A percentile compares a stretch with the other conserved stretches of the same genome.
phyloP scores from a whole-genome alignment of 495 filamentous ascomycete genomes.

The Neurospora pannonica region DNA sequence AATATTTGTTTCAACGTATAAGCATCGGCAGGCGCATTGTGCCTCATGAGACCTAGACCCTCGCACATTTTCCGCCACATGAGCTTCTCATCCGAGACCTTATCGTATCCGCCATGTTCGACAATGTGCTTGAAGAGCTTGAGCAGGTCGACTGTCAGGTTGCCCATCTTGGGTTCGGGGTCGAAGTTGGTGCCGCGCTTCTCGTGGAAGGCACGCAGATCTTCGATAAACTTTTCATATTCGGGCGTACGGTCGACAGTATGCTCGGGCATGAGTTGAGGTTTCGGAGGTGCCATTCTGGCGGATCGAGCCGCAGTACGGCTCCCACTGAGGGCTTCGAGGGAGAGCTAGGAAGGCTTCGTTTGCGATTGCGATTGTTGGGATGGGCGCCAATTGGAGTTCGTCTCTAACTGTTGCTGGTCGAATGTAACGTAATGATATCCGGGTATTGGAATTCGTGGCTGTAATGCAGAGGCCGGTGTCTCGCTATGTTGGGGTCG shows the following conservation, averaged over 20 bases:
- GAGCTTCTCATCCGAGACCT: slow-evolving; percentile 66
- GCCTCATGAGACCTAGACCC: slow-evolving; percentile 49
- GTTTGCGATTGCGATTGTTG: not conserved
- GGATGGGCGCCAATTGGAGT: not conserved
- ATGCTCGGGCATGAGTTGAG: slow-evolving; percentile 24
- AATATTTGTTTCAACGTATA: slow-evolving; percentile 73
- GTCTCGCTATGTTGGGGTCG: not conserved
- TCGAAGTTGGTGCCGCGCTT: slow-evolving; percentile 65
- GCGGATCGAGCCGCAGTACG: slow-evolving; percentile 16
- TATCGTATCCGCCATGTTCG: slow-evolving; percentile 69
- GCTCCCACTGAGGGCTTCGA: slow-evolving; percentile 4
- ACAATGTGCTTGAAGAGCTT: slow-evolving; percentile 62
- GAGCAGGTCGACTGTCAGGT: slow-evolving; percentile 57
- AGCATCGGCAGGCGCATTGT: slow-evolving; percentile 60
- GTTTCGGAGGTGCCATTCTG: slow-evolving; percentile 28
- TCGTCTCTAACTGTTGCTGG: not conserved
- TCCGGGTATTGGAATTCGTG: not conserved
- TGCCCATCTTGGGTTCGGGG: slow-evolving; percentile 62
- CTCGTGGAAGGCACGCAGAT: slow-evolving; percentile 55
- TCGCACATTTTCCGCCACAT: slow-evolving; percentile 66
- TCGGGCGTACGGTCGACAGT: slow-evolving; percentile 46
- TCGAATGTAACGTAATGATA: not conserved
- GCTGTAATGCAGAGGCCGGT: not conserved
- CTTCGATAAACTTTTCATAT: slow-evolving; percentile 60
- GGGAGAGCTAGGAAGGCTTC: not conserved